These are phyloP conservation scores for Paraphoma chrysanthemicola DNA, from an alignment of 2,329 filamentous ascomycete genomes.

Conservation along the genomic window DNA sequence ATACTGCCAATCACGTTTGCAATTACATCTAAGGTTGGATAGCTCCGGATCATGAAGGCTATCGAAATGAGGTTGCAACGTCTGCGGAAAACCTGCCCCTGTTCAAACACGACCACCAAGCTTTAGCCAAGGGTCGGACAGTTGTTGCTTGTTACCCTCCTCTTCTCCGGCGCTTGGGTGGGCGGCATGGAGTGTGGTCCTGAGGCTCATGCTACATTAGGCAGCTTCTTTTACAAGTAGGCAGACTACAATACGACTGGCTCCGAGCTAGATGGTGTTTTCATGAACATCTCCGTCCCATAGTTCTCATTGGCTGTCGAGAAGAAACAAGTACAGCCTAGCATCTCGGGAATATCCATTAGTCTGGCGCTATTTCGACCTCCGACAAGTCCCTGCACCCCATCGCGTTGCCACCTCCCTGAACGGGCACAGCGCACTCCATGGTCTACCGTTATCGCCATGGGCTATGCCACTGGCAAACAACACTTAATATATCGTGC, in stretches of 20 bases:
- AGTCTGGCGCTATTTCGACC: neutral
- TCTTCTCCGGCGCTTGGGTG: neutral
- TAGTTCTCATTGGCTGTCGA: neutral
- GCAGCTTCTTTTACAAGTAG: neutral
- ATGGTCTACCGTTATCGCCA: neutral
- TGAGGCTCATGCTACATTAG: neutral
- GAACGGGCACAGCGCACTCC: constrained; percentile 13
- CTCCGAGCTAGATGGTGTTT: neutral
- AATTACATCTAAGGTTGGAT: neutral
- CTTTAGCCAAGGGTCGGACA: neutral
- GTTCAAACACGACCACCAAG: neutral
- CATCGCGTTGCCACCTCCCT: constrained; percentile 26
- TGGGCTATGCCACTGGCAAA: neutral
- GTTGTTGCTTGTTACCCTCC: neutral
- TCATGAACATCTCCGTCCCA: neutral
- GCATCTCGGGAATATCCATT: constrained; percentile 5
- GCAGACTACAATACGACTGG: neutral
- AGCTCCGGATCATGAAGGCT: neutral
- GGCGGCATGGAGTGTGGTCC: neutral
- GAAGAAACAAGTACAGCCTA: neutral
- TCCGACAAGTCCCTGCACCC: neutral
- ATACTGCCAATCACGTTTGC: neutral
- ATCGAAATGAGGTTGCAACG: neutral
- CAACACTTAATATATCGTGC: neutral
- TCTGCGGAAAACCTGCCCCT: neutral